Base-by-base conservation (phyloP, 2,329 filamentous ascomycete species). In the Aureobasidium sp. region DNA sequence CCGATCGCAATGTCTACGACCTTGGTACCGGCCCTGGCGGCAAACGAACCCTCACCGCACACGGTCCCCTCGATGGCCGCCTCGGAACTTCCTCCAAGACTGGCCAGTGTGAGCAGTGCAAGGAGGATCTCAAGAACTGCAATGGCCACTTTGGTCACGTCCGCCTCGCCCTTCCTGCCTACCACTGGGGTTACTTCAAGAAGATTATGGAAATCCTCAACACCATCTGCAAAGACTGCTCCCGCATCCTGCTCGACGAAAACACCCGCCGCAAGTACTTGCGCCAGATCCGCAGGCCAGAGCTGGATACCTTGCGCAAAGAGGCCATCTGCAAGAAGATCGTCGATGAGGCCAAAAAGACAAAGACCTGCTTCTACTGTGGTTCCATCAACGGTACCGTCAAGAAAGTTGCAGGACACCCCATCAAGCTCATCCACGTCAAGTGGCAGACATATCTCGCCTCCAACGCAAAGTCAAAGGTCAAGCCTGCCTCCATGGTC, bases 141-240 rank as follows among this genome's bases (percentile, higher is more conserved):
- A 94, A 91, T 68, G 94, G 94, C 14, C 94, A 99, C 75, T 99
- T 97, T 71, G 94, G 94, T 51, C 88, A 97, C 75, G 89, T 99
- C 69, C 87, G 90, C 70, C 84, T 99, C 15, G 90, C 93, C 1
- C 80, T 99, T 57, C 94, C 94, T 4, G 91, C 89, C 47, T 97
- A 97, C 71, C 94, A 99, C 72, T 91, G 97, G 67, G 94, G 94
- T 41, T 99, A 97, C 73, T 84, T 99, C 69, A 94, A 91, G 73
- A 91, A 95, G 73, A 91, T 94, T 66, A 93, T 96, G 72, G 87
- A 87, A 48, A 92, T 96, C 62, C 81, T 99, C 27, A 92, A 97
- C 73, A 89, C 94, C 70, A 95, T 99, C 67, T 99, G 94, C 86
- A 99, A 96, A 73, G 79, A 92, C 71, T 99, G 94, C 73, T 90